Evolutionary conservation across 495 filamentous ascomycete genomes (phyloP), one percentile per base, ranked within the genome.

Genomic region (Thermothielavioides terrestris): DNA sequence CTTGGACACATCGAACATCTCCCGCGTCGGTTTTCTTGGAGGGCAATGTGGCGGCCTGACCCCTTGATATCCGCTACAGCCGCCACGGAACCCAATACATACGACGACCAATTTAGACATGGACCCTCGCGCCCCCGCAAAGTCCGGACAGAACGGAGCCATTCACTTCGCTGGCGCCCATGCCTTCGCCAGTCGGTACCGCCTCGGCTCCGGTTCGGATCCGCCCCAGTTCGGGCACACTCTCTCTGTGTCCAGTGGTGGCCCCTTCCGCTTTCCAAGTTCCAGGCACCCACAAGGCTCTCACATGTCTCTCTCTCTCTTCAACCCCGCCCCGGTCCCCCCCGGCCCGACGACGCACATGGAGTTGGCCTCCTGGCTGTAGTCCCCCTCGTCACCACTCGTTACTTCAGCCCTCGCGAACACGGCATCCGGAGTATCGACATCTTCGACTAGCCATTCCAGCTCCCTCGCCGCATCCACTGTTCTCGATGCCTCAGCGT

Each of bases 351-450:
- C n/a, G n/a, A n/a, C n/a, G n/a, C n/a, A n/a, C n/a, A n/a, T n/a
- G n/a, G n/a, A n/a, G n/a, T n/a, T n/a, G n/a, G 28, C 9, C 28
- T 31, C 28, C 9, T 10, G 2, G 2, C 14, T 12, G 9, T 31
- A 42, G 7, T 52, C 52, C 27, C 46, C 45, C 15, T 47, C 42
- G 40, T 34, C 22, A 20, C 42, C 46, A 28, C 40, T 40, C 2
- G 41, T 50, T 7, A 49, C 52, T 21, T 51, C 42, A 6, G 6
- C 35, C 6, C n/a, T 25, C 37, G 45, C 25, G 21, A 57, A 57
- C 39, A 54, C 31, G 23, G 18, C 28, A 6, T 44, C 46, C 18
- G 28, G 28, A 14, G 11, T 41, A n/a, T 46, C 49, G 25, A 27
- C 34, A 37, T 52, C 47, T 7, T 40, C 52, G 18, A 44, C 43